Base-by-base conservation (phyloP, 202 grass and related monocot genomes). In the Digitaria exilis region DNA sequence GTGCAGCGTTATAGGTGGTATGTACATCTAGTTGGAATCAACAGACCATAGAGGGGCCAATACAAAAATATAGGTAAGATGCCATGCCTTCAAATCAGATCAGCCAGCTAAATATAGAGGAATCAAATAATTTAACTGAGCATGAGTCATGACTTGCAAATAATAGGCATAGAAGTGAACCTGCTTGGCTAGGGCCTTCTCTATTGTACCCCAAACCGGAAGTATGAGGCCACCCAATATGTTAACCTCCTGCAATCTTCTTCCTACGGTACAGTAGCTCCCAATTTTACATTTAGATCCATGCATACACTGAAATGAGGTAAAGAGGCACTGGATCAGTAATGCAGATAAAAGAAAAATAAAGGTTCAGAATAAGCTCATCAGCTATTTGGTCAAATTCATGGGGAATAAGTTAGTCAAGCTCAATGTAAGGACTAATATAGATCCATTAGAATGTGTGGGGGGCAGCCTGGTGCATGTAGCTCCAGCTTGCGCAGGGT, bases 211-310 rank as follows among this genome's bases (percentile, higher is more conserved):
- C 97, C 97, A 99, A 48, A 99, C 91, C 59, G 97, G 97, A 89
- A 99, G 88, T 88, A 99, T 99, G 24, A 99, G 93, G 77, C 97
- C 97, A 31, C 97, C 97, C 83, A 99, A 90, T 84, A 99, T 82
- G 70, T 91, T 94, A 41, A 96, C 84, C 71, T 97, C 97, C 84
- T 99, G 97, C 78, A 99, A 85, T 56, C 97, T 84, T 91, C 83
- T 94, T 51, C 97, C 97, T 60, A 99, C 89, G 41, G 91, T 99
- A 90, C 97, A 99, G 79, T 94, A 94, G 81, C 79, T 89, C 19
- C 97, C 91, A 80, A 92, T 52, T 92, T 97, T 99, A 82, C 97
- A 99, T 91, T 99, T 99, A 9, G 89, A 89, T 59, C 97, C 97
- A 65, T 99, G 97, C 97, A 99, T 99, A 63, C 97, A 99, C 97